Conservation (phyloP, 306 rosid species). For the Lagenaria siceraria region DNA sequence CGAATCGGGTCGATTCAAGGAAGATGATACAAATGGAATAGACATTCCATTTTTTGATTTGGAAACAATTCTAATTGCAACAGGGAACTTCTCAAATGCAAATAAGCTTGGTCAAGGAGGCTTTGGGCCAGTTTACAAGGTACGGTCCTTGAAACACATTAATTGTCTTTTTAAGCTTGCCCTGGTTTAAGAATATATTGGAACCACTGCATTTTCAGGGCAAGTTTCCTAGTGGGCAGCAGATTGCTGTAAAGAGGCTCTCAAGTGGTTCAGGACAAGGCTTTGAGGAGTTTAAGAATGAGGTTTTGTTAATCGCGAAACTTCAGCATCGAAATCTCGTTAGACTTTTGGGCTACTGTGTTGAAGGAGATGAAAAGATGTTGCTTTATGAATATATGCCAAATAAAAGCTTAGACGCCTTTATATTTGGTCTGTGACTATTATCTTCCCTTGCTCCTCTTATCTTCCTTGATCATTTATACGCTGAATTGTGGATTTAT, state of each 20-base stretch:
- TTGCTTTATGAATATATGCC: constrained; percentile 67
- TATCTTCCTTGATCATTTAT: not conserved
- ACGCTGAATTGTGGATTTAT: not conserved
- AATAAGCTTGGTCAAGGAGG: constrained; percentile 49
- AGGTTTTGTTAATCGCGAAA: constrained; percentile 64
- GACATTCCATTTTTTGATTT: constrained; percentile 27
- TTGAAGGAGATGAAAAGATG: constrained; percentile 74
- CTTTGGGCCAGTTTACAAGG: constrained; percentile 51
- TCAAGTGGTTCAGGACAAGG: constrained; percentile 81
- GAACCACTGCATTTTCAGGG: constrained; percentile 27
- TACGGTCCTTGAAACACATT: constrained; percentile 5
- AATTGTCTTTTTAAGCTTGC: not conserved
- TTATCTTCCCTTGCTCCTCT: not conserved
- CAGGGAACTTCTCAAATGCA: constrained; percentile 29
- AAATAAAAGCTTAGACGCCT: constrained; percentile 59
- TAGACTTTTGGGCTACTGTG: constrained; percentile 63
- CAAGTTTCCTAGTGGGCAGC: constrained; percentile 44
- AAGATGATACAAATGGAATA: constrained; percentile 17
- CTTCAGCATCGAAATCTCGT: constrained; percentile 77
- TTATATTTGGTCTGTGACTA: constrained; percentile 54
- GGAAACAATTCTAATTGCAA: constrained; percentile 21
- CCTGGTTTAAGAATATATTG: not conserved
- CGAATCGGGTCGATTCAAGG: constrained; percentile 12
- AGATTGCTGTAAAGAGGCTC: constrained; percentile 68
- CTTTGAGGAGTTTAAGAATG: constrained; percentile 61